phyloP scores from a whole-genome alignment of 148 eudicot species.

The Pharnaceum exiguum region DNA sequence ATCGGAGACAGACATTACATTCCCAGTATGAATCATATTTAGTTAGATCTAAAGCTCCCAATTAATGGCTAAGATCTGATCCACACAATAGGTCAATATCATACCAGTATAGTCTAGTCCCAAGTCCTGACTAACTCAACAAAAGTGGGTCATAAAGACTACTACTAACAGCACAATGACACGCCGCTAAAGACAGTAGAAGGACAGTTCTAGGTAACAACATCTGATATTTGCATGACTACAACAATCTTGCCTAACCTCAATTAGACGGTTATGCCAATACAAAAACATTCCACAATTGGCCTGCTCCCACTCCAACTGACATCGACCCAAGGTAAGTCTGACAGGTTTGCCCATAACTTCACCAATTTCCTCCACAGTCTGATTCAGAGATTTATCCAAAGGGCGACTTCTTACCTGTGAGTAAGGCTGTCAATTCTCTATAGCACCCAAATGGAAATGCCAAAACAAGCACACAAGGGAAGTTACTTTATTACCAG shows the following conservation, averaged over 20 bases:
- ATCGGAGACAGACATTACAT: no score
- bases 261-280: conserved; percentile 83
- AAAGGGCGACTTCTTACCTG: conserved; percentile 67
- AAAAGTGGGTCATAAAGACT: no score
- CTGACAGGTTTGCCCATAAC: conserved; percentile 46
- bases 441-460: neutral
- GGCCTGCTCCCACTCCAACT: conserved; percentile 60
- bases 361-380: conserved; percentile 35
- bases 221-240: neutral
- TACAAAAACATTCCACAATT: conserved; percentile 77
- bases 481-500: conserved; percentile 30
- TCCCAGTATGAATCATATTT: no score
- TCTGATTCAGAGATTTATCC: conserved; percentile 49
- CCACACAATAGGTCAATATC: no score
- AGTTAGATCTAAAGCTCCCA: no score
- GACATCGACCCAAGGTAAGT: conserved; percentile 56
- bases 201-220: no score
- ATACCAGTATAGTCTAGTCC: no score
- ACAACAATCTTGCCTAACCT: conserved; percentile 30
- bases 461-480: neutral
- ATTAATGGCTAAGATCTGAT: no score
- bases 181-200: no score
- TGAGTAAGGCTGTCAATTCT: neutral
- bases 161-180: no score
- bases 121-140: no score